Conservation (phyloP, 2,329 filamentous ascomycete species). For the Periglandula ipomoeae region DNA sequence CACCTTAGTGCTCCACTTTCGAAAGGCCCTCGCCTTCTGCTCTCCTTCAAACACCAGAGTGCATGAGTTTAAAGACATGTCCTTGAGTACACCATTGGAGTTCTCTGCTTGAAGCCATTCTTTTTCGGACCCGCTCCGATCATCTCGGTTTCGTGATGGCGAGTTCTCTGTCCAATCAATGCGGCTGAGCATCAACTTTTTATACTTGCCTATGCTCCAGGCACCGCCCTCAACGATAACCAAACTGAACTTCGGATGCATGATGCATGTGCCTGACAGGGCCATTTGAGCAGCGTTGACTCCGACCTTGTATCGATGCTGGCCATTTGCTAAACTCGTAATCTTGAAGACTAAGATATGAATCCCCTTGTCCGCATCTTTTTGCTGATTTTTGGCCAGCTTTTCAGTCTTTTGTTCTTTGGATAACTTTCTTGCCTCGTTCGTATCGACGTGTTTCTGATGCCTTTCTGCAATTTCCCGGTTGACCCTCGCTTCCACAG, state of each 20-base stretch:
- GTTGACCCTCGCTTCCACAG: slow-evolving; percentile 90
- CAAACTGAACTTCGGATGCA: slow-evolving; percentile 82
- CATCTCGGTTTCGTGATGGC: slow-evolving; percentile 53
- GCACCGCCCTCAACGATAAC: slow-evolving; percentile 87
- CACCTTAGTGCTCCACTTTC: slow-evolving; percentile 81
- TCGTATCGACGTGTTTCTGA: slow-evolving; percentile 65
- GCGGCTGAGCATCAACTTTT: slow-evolving; percentile 86
- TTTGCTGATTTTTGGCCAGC: slow-evolving; percentile 69
- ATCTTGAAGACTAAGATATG: slow-evolving; percentile 84
- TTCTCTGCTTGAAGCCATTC: slow-evolving; percentile 75
- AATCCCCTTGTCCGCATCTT: slow-evolving; percentile 80
- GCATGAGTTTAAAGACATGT: slow-evolving; percentile 75
- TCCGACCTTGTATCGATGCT: slow-evolving; percentile 87
- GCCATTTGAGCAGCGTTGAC: slow-evolving; percentile 85
- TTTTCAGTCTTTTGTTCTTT: slow-evolving; percentile 86
- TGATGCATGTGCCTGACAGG: slow-evolving; percentile 82
- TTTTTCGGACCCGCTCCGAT: slow-evolving; percentile 52
- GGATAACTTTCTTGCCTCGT: slow-evolving; percentile 78
- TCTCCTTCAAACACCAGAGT: slow-evolving; percentile 86
- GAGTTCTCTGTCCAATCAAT: slow-evolving; percentile 93
- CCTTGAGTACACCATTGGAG: slow-evolving; percentile 68
- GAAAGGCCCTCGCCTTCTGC: slow-evolving; percentile 68
- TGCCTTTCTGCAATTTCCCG: slow-evolving; percentile 83
- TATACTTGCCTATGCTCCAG: slow-evolving; percentile 75
- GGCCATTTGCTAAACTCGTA: slow-evolving; percentile 78